Conservation (phyloP, 306 rosid genomes). For the Cucurbita argyrosperma region DNA sequence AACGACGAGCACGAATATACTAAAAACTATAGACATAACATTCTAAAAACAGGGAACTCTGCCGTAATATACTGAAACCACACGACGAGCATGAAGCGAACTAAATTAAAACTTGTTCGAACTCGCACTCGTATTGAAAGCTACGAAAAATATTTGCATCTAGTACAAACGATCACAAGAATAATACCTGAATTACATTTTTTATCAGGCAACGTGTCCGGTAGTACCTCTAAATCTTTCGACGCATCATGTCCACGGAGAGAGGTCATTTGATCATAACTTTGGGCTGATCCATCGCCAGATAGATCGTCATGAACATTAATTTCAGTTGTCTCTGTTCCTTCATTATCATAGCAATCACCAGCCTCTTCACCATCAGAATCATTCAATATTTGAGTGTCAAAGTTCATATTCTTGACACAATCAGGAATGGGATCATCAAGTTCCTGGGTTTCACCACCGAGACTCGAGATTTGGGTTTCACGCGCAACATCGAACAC, state of each 20-base stretch:
- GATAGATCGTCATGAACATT: slow-evolving; percentile 23
- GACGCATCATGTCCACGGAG: not conserved
- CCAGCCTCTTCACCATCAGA: slow-evolving; percentile 16
- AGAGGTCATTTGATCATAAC: slow-evolving; percentile 1
- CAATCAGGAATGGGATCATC: slow-evolving; percentile 25
- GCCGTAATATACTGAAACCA: not conserved
- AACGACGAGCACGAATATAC: too few species aligned
- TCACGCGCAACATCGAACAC: slow-evolving; percentile 12
- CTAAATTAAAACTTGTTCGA: not conserved
- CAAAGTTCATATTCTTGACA: slow-evolving; percentile 3
- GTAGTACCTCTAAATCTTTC: slow-evolving; percentile 11
- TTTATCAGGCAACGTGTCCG: slow-evolving; percentile 2
- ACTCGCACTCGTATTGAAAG: not conserved
- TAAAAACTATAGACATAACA: not conserved
- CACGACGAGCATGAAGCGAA: not conserved
- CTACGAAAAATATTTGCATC: not conserved
- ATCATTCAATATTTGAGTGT: slow-evolving; percentile 33
- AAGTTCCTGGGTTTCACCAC: slow-evolving; percentile 20
- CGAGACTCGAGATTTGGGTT: slow-evolving; percentile 24
- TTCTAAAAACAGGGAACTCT: not conserved
- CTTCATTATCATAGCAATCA: slow-evolving; percentile 18
- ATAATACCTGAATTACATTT: slow-evolving; percentile 28
- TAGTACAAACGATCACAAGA: not conserved
- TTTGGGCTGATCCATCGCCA: slow-evolving; percentile 15
- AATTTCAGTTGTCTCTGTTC: slow-evolving; percentile 31